Evolutionary conservation across 345 rosid species (phyloP), one percentile per base, ranked within the genome.

Genomic region (Pistacia vera): DNA sequence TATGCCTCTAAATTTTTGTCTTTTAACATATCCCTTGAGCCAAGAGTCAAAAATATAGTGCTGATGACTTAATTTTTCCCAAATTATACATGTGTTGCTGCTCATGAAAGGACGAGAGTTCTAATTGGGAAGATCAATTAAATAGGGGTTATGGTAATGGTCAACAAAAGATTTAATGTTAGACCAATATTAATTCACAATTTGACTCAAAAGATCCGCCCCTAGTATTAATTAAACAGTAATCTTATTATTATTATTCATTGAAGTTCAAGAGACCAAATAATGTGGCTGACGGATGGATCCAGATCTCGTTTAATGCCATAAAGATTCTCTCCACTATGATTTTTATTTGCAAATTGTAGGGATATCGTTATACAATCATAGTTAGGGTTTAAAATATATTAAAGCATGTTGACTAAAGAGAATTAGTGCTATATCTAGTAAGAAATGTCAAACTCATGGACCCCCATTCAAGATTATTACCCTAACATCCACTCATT

Each of bases 341-440:
- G 61, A 63, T 70, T n/a, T 65, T 44, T n/a, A 51, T 41, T 5
- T 10, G 41, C 36, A 46, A 60, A 64, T 64, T 38, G n/a, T 33
- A 17, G 73, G 14, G 49, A 51, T 67, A 25, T 25, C 46, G 52
- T 49, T 52, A 36, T 28, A 49, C 72, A 77, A 82, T 82, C 77
- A 78, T 63, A 69, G 71, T 67, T 71, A 73, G 77, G 73, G 62
- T 78, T 73, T 73, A 68, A 73, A 68, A 77, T 68, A 57, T 49
- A 52, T 3, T 51, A 76, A 72, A 69, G 66, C 18, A n/a, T 30
- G 57, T 76, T 60, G 78, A 79, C 76, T 76, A 68, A 76, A 65
- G 63, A 63, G 70, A 63, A 62, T 59, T 63, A 77, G 86, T 84
- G 88, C 73, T 65, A 75, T 73, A 82, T 79, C 88, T 87, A 87